Conservation (phyloP, 192 early-diverging fungal genomes). For the Glomus cerebriforme region DNA sequence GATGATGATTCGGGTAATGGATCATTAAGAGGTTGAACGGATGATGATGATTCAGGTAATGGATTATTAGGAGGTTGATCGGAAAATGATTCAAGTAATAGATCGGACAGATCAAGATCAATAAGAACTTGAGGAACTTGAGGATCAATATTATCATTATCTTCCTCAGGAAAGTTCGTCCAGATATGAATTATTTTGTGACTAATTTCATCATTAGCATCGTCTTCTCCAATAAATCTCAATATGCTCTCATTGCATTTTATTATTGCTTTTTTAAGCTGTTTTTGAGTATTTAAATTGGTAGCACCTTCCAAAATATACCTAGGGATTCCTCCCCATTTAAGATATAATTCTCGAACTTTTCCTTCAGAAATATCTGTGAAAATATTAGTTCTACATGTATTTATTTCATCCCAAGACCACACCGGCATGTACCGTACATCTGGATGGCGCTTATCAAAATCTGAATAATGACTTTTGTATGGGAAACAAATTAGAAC, state of each 20-base stretch:
- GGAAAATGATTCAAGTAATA: too few relatives aligned
- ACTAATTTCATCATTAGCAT: not conserved
- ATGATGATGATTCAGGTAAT: too few relatives aligned
- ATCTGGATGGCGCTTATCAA: not conserved
- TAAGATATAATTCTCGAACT: not conserved
- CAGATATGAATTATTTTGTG: not conserved
- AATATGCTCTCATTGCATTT: not conserved
- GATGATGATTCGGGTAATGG: too few relatives aligned
- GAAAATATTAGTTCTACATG: not conserved
- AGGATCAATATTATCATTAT: not conserved
- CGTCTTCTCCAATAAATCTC: not conserved
- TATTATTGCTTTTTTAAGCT: constrained; percentile 1
- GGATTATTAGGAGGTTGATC: too few relatives aligned
- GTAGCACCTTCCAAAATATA: not conserved
- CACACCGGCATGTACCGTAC: constrained; percentile 3
- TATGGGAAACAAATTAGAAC: not conserved
- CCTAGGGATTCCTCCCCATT: constrained; percentile 9
- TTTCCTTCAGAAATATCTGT: not conserved
- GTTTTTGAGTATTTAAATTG: not conserved
- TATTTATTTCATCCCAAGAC: not conserved
- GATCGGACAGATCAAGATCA: too few relatives aligned
- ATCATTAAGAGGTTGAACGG: too few relatives aligned
- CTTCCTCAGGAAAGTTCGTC: not conserved
- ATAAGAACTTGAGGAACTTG: too few relatives aligned
- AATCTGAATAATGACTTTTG: not conserved